Percentiles rank a stretch among this genome's conserved stretches.
These are phyloP conservation scores for Borovskyia barvae DNA, from an alignment of 208 protist genomes.

Conservation along the genomic window DNA sequence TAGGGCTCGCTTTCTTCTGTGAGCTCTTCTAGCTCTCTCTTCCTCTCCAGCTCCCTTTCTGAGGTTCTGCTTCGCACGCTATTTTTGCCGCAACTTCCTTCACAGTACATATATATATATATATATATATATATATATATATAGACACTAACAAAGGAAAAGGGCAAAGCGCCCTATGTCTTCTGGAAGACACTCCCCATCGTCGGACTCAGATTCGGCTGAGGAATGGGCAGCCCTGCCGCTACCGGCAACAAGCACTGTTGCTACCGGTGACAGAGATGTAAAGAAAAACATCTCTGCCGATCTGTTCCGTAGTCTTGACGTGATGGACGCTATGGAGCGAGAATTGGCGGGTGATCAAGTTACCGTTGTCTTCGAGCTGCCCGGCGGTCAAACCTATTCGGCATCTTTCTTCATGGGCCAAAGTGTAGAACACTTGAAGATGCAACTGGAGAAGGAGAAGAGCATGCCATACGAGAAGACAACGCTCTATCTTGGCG, in stretches of 20 bases:
- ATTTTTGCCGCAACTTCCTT: too few relatives aligned
- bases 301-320: slow-evolving; percentile 23
- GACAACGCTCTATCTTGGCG: slow-evolving; percentile 63
- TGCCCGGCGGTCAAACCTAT: slow-evolving; percentile 37
- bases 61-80: too few relatives aligned
- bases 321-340: slow-evolving; percentile 57
- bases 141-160: too few relatives aligned
- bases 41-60: too few relatives aligned
- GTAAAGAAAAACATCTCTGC: too few relatives aligned
- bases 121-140: too few relatives aligned
- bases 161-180: too few relatives aligned
- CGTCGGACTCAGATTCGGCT: slow-evolving; percentile 38
- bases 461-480: slow-evolving; percentile 58
- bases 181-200: neutral
- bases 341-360: slow-evolving; percentile 58
- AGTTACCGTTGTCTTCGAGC: slow-evolving; percentile 41
- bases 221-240: slow-evolving; percentile 74
- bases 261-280: slow-evolving; percentile 1
- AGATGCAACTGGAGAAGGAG: slow-evolving; percentile 66
- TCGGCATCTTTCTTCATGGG: slow-evolving; percentile 65
- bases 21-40: too few relatives aligned
- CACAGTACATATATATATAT: too few relatives aligned
- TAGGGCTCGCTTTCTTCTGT: too few relatives aligned
- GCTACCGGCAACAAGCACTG: slow-evolving; percentile 1
- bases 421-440: slow-evolving; percentile 77